phyloP scores from a whole-genome alignment of 1,284 basidiomycete genomes.

The Apiotrichum porosum region DNA sequence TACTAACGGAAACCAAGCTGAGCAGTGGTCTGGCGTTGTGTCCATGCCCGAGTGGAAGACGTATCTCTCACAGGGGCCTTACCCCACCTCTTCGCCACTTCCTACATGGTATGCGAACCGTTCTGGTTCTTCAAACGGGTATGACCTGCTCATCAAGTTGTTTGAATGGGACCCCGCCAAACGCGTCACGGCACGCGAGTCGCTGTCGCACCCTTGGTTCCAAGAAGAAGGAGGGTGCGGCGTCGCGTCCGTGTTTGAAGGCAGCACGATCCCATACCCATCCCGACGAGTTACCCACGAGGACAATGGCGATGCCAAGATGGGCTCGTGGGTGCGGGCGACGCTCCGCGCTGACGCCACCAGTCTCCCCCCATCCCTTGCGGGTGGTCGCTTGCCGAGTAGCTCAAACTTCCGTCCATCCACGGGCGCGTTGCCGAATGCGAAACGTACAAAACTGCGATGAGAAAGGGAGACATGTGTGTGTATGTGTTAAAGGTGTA shows the following conservation, averaged over 20 bases:
- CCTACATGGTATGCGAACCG: conserved; percentile 65
- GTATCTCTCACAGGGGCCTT: conserved; percentile 69
- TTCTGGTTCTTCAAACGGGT: conserved; percentile 55
- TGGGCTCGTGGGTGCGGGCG: conserved; percentile 43
- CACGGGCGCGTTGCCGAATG: conserved; percentile 16
- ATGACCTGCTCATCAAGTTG: conserved; percentile 73
- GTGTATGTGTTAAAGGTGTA: not conserved
- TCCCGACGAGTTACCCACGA: conserved; percentile 53
- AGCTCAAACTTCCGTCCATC: conserved; percentile 44
- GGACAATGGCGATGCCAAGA: conserved; percentile 51
- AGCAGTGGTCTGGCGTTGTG: conserved; percentile 80
- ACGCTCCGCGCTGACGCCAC: conserved; percentile 1
- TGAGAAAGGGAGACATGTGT: not conserved
- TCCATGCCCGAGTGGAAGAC: conserved; percentile 83
- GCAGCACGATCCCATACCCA: conserved; percentile 50
- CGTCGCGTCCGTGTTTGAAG: conserved; percentile 44
- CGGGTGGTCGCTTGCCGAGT: conserved; percentile 34
- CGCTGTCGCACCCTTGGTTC: conserved; percentile 66
- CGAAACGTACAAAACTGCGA: conserved; percentile 32
- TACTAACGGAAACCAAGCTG: too few species aligned
- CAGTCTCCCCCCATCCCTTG: conserved; percentile 40
- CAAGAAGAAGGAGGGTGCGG: conserved; percentile 47
- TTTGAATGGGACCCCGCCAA: conserved; percentile 88
- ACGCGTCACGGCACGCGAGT: conserved; percentile 75
- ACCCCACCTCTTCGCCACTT: conserved; percentile 16